Conservation (phyloP, 768 basidiomycete genomes). For the Podaxis sp. region DNA sequence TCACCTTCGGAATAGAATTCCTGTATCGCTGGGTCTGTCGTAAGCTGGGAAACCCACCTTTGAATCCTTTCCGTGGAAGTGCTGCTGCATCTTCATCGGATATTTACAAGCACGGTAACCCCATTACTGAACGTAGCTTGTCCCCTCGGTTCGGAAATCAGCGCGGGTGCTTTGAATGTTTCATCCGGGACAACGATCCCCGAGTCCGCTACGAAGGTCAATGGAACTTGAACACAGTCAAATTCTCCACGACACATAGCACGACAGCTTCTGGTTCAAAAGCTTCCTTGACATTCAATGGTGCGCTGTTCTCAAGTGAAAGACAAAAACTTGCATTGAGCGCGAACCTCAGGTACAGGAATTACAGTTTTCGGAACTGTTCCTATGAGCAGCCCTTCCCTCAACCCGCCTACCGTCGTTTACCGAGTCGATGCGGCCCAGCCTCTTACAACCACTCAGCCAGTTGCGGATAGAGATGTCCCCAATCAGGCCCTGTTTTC, state of each 20-base stretch:
- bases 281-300: constrained; percentile 37
- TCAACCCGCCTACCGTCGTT: constrained; percentile 36
- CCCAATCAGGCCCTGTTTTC: constrained; percentile 44
- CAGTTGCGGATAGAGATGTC: constrained; percentile 31
- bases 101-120: neutral
- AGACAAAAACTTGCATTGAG: neutral
- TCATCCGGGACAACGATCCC: constrained; percentile 36
- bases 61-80: neutral
- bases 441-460: constrained; percentile 36
- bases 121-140: neutral
- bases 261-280: constrained; percentile 32
- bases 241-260: constrained; percentile 35
- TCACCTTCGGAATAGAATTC: neutral
- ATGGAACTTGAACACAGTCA: constrained; percentile 32
- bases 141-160: neutral
- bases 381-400: constrained; percentile 35
- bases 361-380: constrained; percentile 47
- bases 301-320: constrained; percentile 23
- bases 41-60: neutral
- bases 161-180: constrained; percentile 19
- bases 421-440: constrained; percentile 37
- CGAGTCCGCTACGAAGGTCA: constrained; percentile 33
- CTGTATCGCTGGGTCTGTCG: neutral
- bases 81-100: neutral
- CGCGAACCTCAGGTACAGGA: constrained; percentile 35